Conservation (phyloP, 805 yeast species). For the Pichia heedii region DNA sequence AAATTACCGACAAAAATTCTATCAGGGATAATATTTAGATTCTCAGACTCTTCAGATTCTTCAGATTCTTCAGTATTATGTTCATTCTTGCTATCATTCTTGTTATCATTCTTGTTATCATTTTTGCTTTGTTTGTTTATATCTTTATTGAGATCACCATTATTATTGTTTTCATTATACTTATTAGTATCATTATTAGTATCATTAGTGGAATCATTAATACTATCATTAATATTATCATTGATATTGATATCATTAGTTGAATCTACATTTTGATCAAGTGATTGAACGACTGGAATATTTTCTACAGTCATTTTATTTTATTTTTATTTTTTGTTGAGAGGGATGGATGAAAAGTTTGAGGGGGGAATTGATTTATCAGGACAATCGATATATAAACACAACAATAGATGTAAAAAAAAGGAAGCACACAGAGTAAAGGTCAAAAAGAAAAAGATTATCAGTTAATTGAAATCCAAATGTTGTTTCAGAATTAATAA, state of each 20-base stretch:
- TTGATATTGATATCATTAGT: background rate
- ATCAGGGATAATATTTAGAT: slow-evolving; percentile 30
- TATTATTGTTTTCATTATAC: background rate
- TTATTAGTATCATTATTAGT: background rate
- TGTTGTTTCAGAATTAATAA: too few species aligned
- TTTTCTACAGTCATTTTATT: slow-evolving; percentile 4
- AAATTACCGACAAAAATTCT: slow-evolving; percentile 39
- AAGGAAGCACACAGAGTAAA: too few species aligned
- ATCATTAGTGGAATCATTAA: background rate
- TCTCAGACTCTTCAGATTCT: slow-evolving; percentile 7
- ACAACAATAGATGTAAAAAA: too few species aligned
- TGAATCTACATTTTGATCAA: background rate
- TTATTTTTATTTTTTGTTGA: too few species aligned
- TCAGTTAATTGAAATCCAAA: too few species aligned
- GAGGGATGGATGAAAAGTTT: too few species aligned
- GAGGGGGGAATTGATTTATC: too few species aligned
- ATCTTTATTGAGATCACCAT: background rate
- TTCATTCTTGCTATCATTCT: background rate
- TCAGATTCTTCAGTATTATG: background rate
- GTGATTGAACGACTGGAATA: background rate
- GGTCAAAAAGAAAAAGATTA: too few species aligned
- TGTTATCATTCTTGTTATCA: too few species aligned
- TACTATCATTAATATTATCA: background rate
- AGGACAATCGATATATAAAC: too few species aligned
- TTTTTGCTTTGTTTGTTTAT: too few species aligned